Base-by-base conservation (phyloP, 2,329 filamentous ascomycete genomes). In the Cladorrhinum sp. region DNA sequence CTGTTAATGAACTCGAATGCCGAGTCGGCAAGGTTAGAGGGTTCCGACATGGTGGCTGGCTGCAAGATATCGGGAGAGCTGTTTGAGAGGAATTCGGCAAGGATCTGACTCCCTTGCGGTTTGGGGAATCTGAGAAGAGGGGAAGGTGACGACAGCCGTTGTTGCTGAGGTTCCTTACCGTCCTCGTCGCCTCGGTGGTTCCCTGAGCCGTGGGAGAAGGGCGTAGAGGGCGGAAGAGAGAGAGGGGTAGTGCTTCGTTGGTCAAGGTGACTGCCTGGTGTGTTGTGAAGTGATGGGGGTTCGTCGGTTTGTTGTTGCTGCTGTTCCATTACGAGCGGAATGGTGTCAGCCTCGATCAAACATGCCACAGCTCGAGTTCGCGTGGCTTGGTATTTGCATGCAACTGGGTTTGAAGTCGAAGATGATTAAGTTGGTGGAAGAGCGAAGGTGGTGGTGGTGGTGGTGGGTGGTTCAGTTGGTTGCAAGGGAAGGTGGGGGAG, bases 31-130 rank as follows among this genome's bases (percentile, higher is more conserved):
- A 86, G 70, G 67, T 75, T 84, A 70, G 81, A 79, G 64, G 80
- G 77, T 61, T 78, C 76, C 26, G 74, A 74, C 49, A 75, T 67
- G 57, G 70, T 73, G 39, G 74, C 74, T 21, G 77, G 73, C 65
- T 76, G 77, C 80, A 84, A 84, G 64, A 85, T 83, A 73, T 83
- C 79, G 57, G 81, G 82, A 28, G 82, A 79, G 68, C 82, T 85
- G 57, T 78, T 80, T 6, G 82, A 84, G 54, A 86, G 76, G 83
- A 83, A 86, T 76, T 82, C 81, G 67, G 83, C 83, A 46, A 86
- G 80, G 55, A 78, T 76, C 59, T 77, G 77, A 65, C 80, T 85
- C 57, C 82, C 84, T 68, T 80, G 77, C 0, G 84, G 83, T 49
- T 75, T 77, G 59, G 84, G 84, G 59, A 86, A 86, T 60, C 82